Evolutionary conservation across 1,284 basidiomycete genomes (phyloP).

Genomic region (Rhodofomes roseus): DNA sequence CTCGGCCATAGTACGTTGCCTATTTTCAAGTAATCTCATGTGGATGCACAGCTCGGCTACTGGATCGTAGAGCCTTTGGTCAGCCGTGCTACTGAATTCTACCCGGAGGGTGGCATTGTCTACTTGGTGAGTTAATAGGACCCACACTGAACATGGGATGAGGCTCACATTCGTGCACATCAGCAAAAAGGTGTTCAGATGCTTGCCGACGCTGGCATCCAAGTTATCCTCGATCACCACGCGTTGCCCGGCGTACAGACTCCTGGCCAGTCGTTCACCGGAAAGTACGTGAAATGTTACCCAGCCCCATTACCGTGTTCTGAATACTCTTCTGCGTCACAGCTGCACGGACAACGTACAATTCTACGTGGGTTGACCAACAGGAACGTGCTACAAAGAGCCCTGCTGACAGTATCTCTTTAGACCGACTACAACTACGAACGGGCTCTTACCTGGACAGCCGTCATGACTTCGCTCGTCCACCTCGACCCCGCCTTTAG

Average conservation of each 20-base stretch:
- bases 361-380: conserved; percentile 56
- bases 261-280: conserved; percentile 59
- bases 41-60: conserved; percentile 58
- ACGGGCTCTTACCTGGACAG: conserved; percentile 73
- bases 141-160: neutral
- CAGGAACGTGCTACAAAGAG: too few species aligned
- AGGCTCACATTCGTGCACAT: neutral
- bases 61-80: conserved; percentile 78
- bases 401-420: neutral
- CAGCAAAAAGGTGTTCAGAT: conserved; percentile 59
- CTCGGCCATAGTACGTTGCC: neutral
- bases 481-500: conserved; percentile 66
- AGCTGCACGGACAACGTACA: conserved; percentile 66
- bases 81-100: conserved; percentile 55
- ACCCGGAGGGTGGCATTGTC: conserved; percentile 62
- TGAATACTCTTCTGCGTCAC: neutral
- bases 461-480: conserved; percentile 68
- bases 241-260: conserved; percentile 70
- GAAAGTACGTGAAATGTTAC: conserved; percentile 39
- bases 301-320: neutral
- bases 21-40: neutral
- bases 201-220: conserved; percentile 59
- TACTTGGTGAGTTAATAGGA: conserved; percentile 47
- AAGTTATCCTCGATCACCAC: conserved; percentile 71
- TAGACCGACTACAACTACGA: conserved; percentile 69